Base-by-base conservation (phyloP, 331 rosid genomes). In the Erythrophleum ivorense region DNA sequence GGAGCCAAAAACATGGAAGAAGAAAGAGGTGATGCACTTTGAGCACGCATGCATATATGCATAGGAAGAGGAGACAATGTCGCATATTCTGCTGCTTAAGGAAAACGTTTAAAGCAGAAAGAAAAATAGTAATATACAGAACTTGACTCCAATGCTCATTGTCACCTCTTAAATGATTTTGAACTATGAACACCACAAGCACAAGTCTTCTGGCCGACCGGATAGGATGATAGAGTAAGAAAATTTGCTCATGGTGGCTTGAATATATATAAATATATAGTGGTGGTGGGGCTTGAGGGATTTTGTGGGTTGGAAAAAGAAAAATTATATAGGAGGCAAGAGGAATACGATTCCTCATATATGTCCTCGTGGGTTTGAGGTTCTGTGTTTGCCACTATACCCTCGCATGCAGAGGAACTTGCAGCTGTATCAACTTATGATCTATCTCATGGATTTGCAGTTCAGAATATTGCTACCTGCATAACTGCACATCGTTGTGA, bases 331-430 rank as follows among this genome's bases (percentile, higher is more conserved):
- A 9, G 46, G 48, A 41, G 33, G 52, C 24, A 36, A 12, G 43
- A 38, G 31, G 46, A 15, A 36, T 14, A 65, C 5, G 71, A 65
- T 36, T 65, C 48, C 48, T 63, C 21, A 43, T 41, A 63, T 34
- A 15, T 65, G 6, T 53, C 15, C 18, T 64, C 16, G 12, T 71
- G 75, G 36, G 65, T 45, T 46, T 52, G 54, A 67, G 72, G 52
- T 33, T 69, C 24, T 19, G 11, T 46, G 78, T 78, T 50, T 60
- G 82, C 73, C 75, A 77, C 74, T 71, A 63, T 45, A 7, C 54
- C 24, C 31, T 49, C 52, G 75, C 78, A 40, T 80, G 82, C 67
- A 9, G 49, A 55, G 21, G 41, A 70, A 74, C 76, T 55, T 55
- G 49, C 6, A 14, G 12, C 34, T 58, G 52, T 19, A 7, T 21